These are phyloP conservation scores for Plasmodium malariae DNA, from an alignment of 169 alveolate species.

Conservation along the genomic window DNA sequence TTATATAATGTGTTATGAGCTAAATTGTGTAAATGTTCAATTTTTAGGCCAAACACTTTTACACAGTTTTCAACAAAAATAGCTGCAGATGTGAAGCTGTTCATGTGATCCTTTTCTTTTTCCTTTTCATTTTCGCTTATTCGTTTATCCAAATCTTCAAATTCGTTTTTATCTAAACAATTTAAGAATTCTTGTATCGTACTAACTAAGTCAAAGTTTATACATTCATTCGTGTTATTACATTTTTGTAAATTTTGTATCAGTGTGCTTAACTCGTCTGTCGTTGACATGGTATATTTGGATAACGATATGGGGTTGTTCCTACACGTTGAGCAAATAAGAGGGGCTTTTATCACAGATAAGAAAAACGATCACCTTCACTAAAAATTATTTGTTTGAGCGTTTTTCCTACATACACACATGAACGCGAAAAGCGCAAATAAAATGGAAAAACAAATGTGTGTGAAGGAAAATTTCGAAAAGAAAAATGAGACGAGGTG, in stretches of 20 bases:
- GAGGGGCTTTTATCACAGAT: too few species aligned
- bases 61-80: constrained; percentile 72
- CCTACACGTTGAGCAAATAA: too few species aligned
- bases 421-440: too few species aligned
- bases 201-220: constrained; percentile 62
- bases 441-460: too few species aligned
- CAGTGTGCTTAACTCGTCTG: constrained; percentile 25
- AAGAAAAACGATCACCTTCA: too few species aligned
- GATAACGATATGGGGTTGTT: too few species aligned
- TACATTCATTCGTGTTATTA: constrained; percentile 56
- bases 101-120: constrained; percentile 32
- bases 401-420: too few species aligned
- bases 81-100: constrained; percentile 72
- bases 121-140: constrained; percentile 25
- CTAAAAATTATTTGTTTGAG: too few species aligned
- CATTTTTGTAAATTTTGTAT: constrained; percentile 71
- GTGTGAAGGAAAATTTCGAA: too few species aligned
- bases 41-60: constrained; percentile 64
- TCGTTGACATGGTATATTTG: constrained; percentile 29
- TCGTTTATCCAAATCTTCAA: constrained; percentile 42
- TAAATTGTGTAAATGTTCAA: constrained; percentile 67
- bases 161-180: constrained; percentile 35
- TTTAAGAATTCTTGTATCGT: constrained; percentile 54
- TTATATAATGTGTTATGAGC: constrained; percentile 70
- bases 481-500: too few species aligned